Evolutionary conservation across 352 stramenopile species (phyloP).

Genomic region (Pythium angustatum): DNA sequence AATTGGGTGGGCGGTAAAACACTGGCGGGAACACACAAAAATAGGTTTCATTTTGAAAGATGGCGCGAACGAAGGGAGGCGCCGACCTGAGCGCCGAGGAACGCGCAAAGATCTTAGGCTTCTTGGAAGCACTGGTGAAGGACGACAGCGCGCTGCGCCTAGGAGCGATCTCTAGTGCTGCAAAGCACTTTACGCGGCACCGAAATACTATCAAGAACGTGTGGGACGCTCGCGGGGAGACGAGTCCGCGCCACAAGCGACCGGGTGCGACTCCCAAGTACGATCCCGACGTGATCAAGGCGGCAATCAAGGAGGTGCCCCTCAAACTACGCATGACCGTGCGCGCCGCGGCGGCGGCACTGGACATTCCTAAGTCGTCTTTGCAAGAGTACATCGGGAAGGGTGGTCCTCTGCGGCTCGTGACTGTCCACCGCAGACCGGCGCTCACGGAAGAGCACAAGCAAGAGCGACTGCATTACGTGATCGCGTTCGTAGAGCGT

Average conservation of each 20-base stretch:
- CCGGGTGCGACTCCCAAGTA: not conserved
- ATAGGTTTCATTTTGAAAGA: not conserved
- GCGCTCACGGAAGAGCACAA: constrained; percentile 12
- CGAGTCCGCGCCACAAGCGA: not conserved
- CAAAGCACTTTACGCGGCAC: not conserved
- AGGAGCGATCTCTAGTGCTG: not conserved
- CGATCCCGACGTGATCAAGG: not conserved
- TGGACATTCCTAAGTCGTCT: not conserved
- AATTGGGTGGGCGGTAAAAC: not conserved
- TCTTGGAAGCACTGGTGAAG: not conserved
- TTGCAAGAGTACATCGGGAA: constrained; percentile 25
- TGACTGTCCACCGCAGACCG: constrained; percentile 2
- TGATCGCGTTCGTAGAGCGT: constrained; percentile 8
- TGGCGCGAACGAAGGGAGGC: not conserved
- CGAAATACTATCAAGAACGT: constrained; percentile 6
- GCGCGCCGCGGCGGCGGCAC: not conserved
- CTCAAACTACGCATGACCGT: not conserved
- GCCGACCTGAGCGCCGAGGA: not conserved
- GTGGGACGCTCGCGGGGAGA: not conserved
- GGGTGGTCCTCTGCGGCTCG: constrained; percentile 1
- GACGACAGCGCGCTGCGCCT: not conserved
- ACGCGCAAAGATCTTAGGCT: not conserved
- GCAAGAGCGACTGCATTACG: constrained; percentile 2
- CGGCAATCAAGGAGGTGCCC: not conserved
- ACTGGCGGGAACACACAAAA: not conserved